phyloP scores from a whole-genome alignment of 2,329 filamentous ascomycete genomes.

The Drechslera avenae region DNA sequence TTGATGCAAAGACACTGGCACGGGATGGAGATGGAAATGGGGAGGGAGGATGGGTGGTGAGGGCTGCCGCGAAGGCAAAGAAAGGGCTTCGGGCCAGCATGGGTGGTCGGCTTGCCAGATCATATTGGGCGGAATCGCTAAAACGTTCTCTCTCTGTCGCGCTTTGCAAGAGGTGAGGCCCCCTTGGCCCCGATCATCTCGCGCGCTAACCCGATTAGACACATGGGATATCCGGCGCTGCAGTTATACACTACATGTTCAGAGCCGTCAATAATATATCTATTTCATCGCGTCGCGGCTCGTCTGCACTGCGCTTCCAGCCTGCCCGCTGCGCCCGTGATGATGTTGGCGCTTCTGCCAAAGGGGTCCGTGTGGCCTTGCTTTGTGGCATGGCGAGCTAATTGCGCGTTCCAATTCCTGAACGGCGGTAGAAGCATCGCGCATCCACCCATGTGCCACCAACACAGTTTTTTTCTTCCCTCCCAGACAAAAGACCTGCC shows the following conservation, averaged over 20 bases:
- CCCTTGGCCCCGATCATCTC: slow-evolving; percentile 1
- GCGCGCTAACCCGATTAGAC: slow-evolving; percentile 4
- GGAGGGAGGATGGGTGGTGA: slow-evolving; percentile 10
- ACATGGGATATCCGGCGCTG: background rate
- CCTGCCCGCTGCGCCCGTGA: background rate
- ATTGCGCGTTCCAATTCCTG: slow-evolving; percentile 16
- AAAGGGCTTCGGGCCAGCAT: slow-evolving; percentile 18
- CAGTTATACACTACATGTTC: background rate
- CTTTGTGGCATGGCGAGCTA: slow-evolving; percentile 11
- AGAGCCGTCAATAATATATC: background rate
- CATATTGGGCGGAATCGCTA: slow-evolving; percentile 19
- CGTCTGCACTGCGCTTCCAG: background rate
- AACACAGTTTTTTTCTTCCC: slow-evolving; percentile 5
- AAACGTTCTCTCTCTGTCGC: slow-evolving; percentile 14
- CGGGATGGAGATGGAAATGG: slow-evolving; percentile 4
- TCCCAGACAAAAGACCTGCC: background rate
- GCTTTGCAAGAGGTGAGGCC: slow-evolving; percentile 14
- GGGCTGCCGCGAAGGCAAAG: slow-evolving; percentile 12
- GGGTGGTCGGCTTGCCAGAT: slow-evolving; percentile 15
- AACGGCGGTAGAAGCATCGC: slow-evolving; percentile 17
- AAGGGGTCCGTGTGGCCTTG: slow-evolving; percentile 13
- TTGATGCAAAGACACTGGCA: slow-evolving; percentile 1
- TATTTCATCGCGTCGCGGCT: background rate
- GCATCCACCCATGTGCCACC: slow-evolving; percentile 10
- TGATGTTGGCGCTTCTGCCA: slow-evolving; percentile 2